phyloP scores from a whole-genome alignment of 2,329 filamentous ascomycete species.

The Clonostachys solani region DNA sequence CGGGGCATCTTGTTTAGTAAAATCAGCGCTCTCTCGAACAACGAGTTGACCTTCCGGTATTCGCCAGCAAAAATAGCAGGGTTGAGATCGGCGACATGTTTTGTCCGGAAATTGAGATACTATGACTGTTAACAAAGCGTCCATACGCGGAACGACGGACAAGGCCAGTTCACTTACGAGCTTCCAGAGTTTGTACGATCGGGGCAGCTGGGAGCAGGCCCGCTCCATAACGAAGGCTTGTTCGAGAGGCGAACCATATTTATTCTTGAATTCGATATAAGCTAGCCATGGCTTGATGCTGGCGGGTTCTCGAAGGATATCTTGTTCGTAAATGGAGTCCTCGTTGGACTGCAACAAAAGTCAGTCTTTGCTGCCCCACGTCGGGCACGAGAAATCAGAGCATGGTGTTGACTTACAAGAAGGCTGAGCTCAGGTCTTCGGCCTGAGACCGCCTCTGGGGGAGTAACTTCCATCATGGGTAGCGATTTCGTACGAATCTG shows the following conservation, averaged over 20 bases:
- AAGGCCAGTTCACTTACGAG: constrained; percentile 49
- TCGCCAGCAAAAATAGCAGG: constrained; percentile 74
- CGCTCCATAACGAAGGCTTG: constrained; percentile 86
- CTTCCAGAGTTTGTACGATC: constrained; percentile 98
- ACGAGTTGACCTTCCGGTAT: constrained; percentile 87
- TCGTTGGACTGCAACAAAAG: constrained; percentile 60
- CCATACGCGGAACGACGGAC: neutral
- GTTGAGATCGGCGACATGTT: constrained; percentile 79
- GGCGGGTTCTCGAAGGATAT: constrained; percentile 79
- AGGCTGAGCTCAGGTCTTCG: constrained; percentile 4
- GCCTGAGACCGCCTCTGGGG: neutral
- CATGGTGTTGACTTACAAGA: constrained; percentile 1
- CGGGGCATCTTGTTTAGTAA: constrained; percentile 97
- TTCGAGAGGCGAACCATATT: constrained; percentile 80
- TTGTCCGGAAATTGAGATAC: constrained; percentile 83
- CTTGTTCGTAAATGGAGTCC: constrained; percentile 94
- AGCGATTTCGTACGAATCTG: neutral
- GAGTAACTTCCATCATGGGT: neutral
- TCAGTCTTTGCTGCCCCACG: neutral
- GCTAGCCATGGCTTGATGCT: constrained; percentile 93
- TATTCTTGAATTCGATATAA: constrained; percentile 87
- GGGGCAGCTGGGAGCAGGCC: constrained; percentile 82
- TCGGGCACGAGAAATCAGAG: neutral
- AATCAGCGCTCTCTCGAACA: constrained; percentile 90
- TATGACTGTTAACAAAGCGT: constrained; percentile 20